Evolutionary conservation across 768 basidiomycete genomes (phyloP).

Genomic region (Suillus occidentalis): DNA sequence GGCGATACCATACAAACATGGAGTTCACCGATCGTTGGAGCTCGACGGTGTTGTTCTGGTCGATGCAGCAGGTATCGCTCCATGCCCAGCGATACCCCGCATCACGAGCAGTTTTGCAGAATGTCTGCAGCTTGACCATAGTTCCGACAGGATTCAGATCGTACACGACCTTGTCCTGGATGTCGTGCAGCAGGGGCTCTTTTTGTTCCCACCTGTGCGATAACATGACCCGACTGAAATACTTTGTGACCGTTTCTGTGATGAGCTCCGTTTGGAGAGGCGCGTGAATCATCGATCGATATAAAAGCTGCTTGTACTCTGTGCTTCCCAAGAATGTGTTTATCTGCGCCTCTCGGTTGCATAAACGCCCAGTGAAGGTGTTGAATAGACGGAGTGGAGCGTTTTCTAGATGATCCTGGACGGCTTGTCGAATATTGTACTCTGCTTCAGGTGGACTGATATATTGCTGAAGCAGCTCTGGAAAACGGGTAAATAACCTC

Average conservation of each 20-base stretch:
- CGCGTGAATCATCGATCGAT: not conserved
- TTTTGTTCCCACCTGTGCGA: not conserved
- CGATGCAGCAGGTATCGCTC: not conserved
- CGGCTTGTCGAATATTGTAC: not conserved
- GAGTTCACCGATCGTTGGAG: not conserved
- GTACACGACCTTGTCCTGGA: not conserved
- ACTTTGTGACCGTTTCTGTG: not conserved
- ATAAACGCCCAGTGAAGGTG: not conserved
- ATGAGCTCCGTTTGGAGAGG: not conserved
- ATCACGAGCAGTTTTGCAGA: not conserved
- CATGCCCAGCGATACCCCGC: not conserved
- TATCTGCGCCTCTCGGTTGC: not conserved
- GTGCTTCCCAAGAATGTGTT: not conserved
- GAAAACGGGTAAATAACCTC: not conserved
- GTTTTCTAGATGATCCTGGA: not conserved
- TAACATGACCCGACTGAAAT: not conserved
- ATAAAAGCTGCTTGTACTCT: not conserved
- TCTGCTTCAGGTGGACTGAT: not conserved
- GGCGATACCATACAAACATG: not conserved
- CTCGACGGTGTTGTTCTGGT: not conserved
- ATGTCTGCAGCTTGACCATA: not conserved
- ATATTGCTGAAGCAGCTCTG: not conserved
- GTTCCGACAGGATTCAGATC: not conserved
- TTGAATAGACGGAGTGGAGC: slow-evolving; percentile 4
- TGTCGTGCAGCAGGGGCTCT: not conserved